phyloP scores from a whole-genome alignment of 495 filamentous ascomycete species.

The Neurospora hispaniola region DNA sequence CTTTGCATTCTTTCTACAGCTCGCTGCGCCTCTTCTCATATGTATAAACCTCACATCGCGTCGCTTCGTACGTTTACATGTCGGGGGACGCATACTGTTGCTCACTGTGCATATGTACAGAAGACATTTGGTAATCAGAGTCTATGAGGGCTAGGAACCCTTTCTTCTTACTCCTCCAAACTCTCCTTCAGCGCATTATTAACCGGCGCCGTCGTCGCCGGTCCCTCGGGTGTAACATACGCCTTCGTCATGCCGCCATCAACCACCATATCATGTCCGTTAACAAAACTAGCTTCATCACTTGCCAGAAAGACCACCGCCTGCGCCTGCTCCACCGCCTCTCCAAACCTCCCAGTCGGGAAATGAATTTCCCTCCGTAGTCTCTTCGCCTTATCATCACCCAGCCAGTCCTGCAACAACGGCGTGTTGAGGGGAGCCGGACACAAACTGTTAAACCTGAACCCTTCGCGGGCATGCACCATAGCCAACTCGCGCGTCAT shows the following conservation, averaged over 20 bases:
- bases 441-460: conserved; percentile 84
- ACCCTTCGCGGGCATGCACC: conserved; percentile 74
- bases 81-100: neutral
- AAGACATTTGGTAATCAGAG: neutral
- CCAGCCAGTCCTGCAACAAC: conserved; percentile 91
- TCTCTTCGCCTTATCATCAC: conserved; percentile 78
- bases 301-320: conserved; percentile 90
- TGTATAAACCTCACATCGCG: neutral
- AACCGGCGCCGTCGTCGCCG: conserved; percentile 53
- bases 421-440: conserved; percentile 83
- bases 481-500: conserved; percentile 74
- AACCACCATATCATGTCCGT: conserved; percentile 86
- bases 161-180: conserved; percentile 11
- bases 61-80: neutral
- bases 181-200: conserved; percentile 49
- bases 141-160: neutral
- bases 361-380: conserved; percentile 86
- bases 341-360: conserved; percentile 87
- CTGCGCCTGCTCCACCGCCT: conserved; percentile 90
- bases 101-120: too few relatives aligned
- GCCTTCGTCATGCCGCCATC: conserved; percentile 95
- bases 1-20: neutral
- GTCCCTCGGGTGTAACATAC: conserved; percentile 86
- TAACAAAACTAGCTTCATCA: conserved; percentile 91
- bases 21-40: neutral